Base-by-base conservation (phyloP, 1,139 yeast species). In the Suhomyces ambrosiae region DNA sequence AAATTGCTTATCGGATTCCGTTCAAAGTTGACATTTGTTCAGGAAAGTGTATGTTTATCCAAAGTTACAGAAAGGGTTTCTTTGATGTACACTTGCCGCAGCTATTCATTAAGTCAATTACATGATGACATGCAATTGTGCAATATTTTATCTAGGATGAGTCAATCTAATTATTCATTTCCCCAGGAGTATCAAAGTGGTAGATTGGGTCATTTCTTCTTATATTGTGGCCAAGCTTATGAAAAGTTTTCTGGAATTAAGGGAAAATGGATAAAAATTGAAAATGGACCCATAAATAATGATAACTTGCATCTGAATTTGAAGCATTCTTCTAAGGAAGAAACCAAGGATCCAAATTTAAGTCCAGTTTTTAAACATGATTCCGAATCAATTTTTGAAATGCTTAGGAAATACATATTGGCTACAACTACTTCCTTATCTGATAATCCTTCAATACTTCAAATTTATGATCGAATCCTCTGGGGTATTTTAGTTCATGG, bases 401-500 rank as follows among this genome's bases (percentile, higher is more conserved):
- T 66, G 61, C 41, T 71, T 3, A 42, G 65, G 15, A 58, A 65
- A 37, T 61, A 66, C 34, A 52, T 69, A 5, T 35, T 61, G 5
- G 65, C 69, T 1, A 40, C 64, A 1, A 47, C 61, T 3, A 30
- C 53, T 10, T 56, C 53, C 38, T 43, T 56, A 0, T 40, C 42
- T 1, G 79, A 75, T 49, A 76, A 75, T 46, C 65, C 69, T 0
- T 40, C 53, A 1, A 49, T 61, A 6, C 43, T 61, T 3, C 34
- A 42, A 2, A 40, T 69, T 0, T 64, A 65, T 37, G 68, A 71
- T 31, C 50, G 64, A 14, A 54, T 76, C 0, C 35, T 73, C 2
- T 65, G 71, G 61, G 70, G 68, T 0, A 42, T 74, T 3, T 31
- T 71, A 9, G 46, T 74, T 40, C 61, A 57, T 38, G 81, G 80